phyloP scores from a whole-genome alignment of 1,284 basidiomycete species.

The Ustilago vetiveriae region DNA sequence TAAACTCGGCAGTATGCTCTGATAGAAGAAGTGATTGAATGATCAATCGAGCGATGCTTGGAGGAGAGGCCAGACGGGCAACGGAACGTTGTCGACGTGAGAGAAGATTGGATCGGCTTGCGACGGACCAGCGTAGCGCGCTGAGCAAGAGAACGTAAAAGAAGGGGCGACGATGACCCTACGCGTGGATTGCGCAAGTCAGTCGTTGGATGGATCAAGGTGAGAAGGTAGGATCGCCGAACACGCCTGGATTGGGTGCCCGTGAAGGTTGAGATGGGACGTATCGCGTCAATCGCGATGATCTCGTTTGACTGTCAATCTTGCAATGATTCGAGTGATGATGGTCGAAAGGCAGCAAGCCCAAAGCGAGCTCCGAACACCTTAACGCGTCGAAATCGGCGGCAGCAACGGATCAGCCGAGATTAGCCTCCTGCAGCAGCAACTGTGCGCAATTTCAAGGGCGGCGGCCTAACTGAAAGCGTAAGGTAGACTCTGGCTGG shows the following conservation, averaged over 20 bases:
- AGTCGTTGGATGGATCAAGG: conserved; percentile 5
- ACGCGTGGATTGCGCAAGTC: conserved; percentile 55
- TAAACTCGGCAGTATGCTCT: conserved; percentile 45
- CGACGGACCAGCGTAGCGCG: conserved; percentile 28
- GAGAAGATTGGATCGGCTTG: conserved; percentile 23
- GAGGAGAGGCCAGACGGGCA: conserved; percentile 24
- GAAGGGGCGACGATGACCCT: conserved; percentile 22
- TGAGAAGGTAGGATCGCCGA: conserved; percentile 26
- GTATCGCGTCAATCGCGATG: conserved; percentile 44
- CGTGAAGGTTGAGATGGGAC: conserved; percentile 48
- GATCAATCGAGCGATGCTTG: conserved; percentile 52
- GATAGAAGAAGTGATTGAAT: conserved; percentile 38
- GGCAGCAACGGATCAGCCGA: conserved; percentile 22
- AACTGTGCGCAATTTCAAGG: not conserved
- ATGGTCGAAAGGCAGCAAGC: conserved; percentile 8
- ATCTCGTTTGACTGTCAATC: conserved; percentile 34
- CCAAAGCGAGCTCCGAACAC: too few relatives aligned
- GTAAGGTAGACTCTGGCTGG: too few relatives aligned
- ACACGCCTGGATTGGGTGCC: conserved; percentile 60
- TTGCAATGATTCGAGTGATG: conserved; percentile 15
- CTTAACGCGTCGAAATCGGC: too few relatives aligned
- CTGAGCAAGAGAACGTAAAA: conserved; percentile 18
- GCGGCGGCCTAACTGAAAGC: too few relatives aligned
- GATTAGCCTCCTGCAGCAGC: not conserved
- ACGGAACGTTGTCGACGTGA: conserved; percentile 12